Evolutionary conservation across 108 stramenopile genomes (phyloP), one percentile per base, ranked within the genome.

Genomic region (Cylindrotheca closterium): DNA sequence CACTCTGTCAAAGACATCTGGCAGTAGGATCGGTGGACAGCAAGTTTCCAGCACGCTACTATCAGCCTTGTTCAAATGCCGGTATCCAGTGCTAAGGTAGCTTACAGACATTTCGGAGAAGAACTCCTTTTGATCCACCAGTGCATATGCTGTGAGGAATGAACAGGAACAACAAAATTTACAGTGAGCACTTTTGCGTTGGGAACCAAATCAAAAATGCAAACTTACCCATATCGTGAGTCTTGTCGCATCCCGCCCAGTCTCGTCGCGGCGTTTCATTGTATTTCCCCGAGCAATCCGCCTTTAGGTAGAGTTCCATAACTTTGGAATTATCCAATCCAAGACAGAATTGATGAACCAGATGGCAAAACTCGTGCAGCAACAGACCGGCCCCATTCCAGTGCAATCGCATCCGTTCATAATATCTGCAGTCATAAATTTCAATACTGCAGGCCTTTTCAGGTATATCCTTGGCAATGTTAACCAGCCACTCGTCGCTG

Each of bases 31-130:
- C 8, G 88, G 92, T 33, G 92, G 92, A 64, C 82, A 80, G 47
- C 77, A 83, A 0, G 55, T 67, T 30, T 64, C 70, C 81, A 90
- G 78, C 25, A 58, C 42, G 2, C 48, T 46, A 1, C 58, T 61
- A 30, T 77, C 73, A 12, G 70, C 75, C 10, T 72, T 65, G 71
- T 84, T 78, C 21, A 87, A 56, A 7, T 74, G 70, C 19, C 71
- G 55, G 66, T 93, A 89, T 54, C 69, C 80, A 29, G 80, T 73
- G 25, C 83, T 73, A 65, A 79, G 67, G 52, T 70, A 93, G n/a
- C 89, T 72, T 18, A 90, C 89, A 10, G 89, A 90, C 37, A 93
- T 67, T 55, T 93, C 92, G 25, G 89, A 79, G 66, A 87, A 93
- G 64, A 93, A 89, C 54, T 93, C 92, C 52, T 88, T 90, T 47